phyloP scores from a whole-genome alignment of 371 early-diverging fungal genomes.

The Mortierella sp. region DNA sequence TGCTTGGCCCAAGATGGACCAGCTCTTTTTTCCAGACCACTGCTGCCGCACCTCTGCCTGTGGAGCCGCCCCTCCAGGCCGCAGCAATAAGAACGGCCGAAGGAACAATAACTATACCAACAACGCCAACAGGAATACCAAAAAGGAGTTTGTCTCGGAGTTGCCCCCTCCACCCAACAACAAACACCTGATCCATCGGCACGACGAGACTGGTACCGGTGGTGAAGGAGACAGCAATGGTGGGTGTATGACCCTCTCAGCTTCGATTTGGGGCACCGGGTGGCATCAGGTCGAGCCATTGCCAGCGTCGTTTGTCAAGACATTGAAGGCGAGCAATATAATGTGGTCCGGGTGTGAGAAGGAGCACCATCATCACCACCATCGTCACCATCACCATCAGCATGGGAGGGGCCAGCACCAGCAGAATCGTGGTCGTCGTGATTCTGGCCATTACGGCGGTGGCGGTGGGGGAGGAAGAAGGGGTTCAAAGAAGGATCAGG shows the following conservation, averaged over 20 bases:
- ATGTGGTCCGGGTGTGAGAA: slow-evolving; percentile 30
- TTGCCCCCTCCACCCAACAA: slow-evolving; percentile 42
- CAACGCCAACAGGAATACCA: slow-evolving; percentile 7
- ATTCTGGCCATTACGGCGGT: slow-evolving; percentile 3
- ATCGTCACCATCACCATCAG: slow-evolving; percentile 9
- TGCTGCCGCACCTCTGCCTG: slow-evolving; percentile 53
- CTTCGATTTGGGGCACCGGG: slow-evolving; percentile 48
- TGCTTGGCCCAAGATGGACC: slow-evolving; percentile 51
- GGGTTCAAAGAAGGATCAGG: neutral
- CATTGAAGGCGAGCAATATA: slow-evolving; percentile 33
- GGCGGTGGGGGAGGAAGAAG: neutral
- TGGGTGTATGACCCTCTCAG: slow-evolving; percentile 30
- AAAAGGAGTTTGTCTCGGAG: slow-evolving; percentile 29
- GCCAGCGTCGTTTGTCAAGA: slow-evolving; percentile 49
- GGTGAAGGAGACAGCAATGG: neutral
- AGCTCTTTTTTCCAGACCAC: slow-evolving; percentile 54
- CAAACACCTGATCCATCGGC: neutral
- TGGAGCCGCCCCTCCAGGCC: neutral
- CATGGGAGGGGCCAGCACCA: neutral
- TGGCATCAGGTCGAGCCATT: slow-evolving; percentile 57
- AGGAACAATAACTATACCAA: slow-evolving; percentile 5
- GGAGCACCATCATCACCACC: slow-evolving; percentile 22
- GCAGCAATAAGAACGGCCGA: slow-evolving; percentile 7
- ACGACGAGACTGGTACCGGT: neutral
- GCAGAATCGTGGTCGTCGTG: slow-evolving; percentile 15